Evolutionary conservation across 148 eudicot genomes (phyloP), one percentile per base, ranked within the genome.

Genomic region (Vaccinium myrtillus): DNA sequence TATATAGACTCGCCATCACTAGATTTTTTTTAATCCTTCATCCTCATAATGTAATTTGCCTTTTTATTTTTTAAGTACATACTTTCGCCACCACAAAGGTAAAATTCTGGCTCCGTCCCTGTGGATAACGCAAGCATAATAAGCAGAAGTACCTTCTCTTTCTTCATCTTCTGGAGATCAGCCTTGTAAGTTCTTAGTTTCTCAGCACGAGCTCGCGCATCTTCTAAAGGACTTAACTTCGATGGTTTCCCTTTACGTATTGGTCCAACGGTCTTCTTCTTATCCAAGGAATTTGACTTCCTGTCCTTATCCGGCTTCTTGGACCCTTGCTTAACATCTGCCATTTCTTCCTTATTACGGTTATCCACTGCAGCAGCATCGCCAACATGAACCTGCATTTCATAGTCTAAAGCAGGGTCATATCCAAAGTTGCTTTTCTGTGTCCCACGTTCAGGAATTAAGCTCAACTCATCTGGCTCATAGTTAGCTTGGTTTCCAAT

Each of bases 201-300:
- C 76, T 97, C 98, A 74, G 99, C 99, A 82, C 99, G 99, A 80
- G 98, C 98, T 67, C 96, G 91, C 49, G 99, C 98, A 86, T 97
- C 98, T 39, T 95, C 99, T 75, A 90, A 87, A 84, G 95, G 91
- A 87, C 90, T 94, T 82, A 87, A 83, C 89, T 94, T 97, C 71
- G 95, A 90, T 73, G 91, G 89, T 85, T 91, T 93, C 67, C 86
- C 95, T 86, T 89, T 94, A 87, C 91, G 92, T 65, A 91, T 83
- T 84, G 90, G 90, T 46, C 90, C 89, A 58, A 82, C 82, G 46
- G 81, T 67, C 87, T 90, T 93, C 87, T 83, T 94, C 89, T 93
- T 94, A 69, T 81, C 85, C 19, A 61, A 39, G 61, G 89, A 69
- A 63, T 82, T 95, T 75, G 90, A 77, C 87, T 84, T 91, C 82